A percentile compares a stretch with the other conserved stretches of the same genome.
phyloP scores from a whole-genome alignment of 192 early-diverging fungal species.

The Coemansia sp. region DNA sequence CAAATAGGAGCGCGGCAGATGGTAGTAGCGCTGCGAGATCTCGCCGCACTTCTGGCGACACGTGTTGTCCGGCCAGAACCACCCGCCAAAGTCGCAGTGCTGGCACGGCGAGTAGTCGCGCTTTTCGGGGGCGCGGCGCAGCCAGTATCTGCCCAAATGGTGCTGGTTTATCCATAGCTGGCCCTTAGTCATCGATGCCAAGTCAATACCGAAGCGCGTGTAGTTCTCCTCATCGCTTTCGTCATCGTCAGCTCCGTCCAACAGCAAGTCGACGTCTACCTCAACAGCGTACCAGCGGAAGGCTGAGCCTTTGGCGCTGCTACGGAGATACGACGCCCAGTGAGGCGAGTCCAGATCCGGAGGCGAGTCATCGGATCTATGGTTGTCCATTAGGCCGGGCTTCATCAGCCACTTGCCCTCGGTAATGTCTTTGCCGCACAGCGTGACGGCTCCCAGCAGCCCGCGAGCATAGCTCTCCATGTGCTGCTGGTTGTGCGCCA shows the following conservation, averaged over 20 bases:
- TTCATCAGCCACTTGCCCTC: conserved; percentile 24
- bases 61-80: conserved; percentile 37
- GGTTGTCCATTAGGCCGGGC: not conserved
- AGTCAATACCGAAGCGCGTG: conserved; percentile 27
- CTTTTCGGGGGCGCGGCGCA: conserved; percentile 23
- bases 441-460: conserved; percentile 29
- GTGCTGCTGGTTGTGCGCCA: conserved; percentile 36
- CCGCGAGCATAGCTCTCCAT: conserved; percentile 50
- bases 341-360: not conserved
- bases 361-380: not conserved
- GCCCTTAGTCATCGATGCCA: conserved; percentile 55
- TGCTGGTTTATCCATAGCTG: conserved; percentile 47
- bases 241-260: not conserved
- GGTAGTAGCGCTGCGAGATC: conserved; percentile 51
- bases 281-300: conserved; percentile 41
- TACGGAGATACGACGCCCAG: not conserved
- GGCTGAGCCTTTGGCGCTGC: not conserved
- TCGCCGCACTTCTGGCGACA: conserved; percentile 44
- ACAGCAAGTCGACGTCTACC: conserved; percentile 18
- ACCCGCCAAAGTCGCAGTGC: conserved; percentile 30
- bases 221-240: not conserved
- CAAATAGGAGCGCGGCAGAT: conserved; percentile 40
- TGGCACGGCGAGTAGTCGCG: conserved; percentile 23
- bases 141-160: conserved; percentile 53
- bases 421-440: conserved; percentile 45